Evolutionary conservation across 495 filamentous ascomycete genomes (phyloP), one percentile per base, ranked within the genome.

Genomic region (Cercophora scortea): DNA sequence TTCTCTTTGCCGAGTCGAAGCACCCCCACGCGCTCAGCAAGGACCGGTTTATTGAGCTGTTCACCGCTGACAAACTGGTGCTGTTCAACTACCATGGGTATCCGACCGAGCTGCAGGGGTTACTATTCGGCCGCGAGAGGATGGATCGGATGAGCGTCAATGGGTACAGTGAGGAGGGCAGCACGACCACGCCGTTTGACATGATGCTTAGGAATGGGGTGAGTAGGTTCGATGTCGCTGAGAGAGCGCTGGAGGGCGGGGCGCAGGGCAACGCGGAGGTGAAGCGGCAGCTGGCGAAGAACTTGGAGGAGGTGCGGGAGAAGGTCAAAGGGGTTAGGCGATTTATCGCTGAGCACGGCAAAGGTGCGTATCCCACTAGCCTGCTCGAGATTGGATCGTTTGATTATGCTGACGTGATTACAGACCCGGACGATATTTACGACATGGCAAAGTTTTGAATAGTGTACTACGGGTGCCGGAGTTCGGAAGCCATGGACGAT

Each of bases 81-180:
- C 73, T 82, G 58, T 82, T 88, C 69, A 90, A 88, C 66, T 88
- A 87, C 55, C 85, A 88, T 55, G 84, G 85, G 11, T 87, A 88
- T 56, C 61, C 73, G 9, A 73, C 74, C 15, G 84, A 87, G 58
- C 55, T 88, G 54, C 71, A 80, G 55, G 83, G 83, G 0, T 58
- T 87, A 44, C 71, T 88, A 2, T 87, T 87, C 61, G 81, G 82
- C 1, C 72, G 83, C 1, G 68, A 68, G 0, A 58, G 63, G 16
- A 53, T 79, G 7, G 69, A 77, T 10, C 70, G 82, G 6, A 73
- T 84, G 42, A 74, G 58, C 3, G 77, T 88, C 34, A 73, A 68
- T n/a, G 81, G 80, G 4, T 89, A 90, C 57, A 71, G 71, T 0
- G 86, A 89, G 62, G 84, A 89, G 60, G 86, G 86, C 4, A 80